Base-by-base conservation (phyloP, 441 rosid species). In the Cnidoscolus chayamansa region DNA sequence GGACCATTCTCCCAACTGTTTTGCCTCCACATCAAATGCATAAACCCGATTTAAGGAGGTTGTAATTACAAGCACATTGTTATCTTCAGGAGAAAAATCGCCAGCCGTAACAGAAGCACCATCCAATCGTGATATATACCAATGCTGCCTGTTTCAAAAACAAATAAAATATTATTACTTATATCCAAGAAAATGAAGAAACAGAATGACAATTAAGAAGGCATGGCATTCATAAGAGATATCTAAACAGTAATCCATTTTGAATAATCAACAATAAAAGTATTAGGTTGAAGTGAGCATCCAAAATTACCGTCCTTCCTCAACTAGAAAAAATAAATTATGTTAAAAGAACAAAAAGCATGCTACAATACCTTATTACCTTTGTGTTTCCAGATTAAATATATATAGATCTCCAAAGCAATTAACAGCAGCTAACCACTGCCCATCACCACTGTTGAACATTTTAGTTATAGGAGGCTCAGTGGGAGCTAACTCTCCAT, bases 71-170 rank as follows among this genome's bases (percentile, higher is more conserved):
- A 93, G 89, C 65, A 88, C 89, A 63, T 81, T 93, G 82, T 74
- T 90, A 49, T 87, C 77, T 71, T 68, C 83, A 54, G 98, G 98
- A 73, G 94, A 86, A 74, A 95, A 93, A 73, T 96, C 99, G 75
- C 87, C 95, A 35, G 99, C 94, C 54, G 98, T 86, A 68, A 95
- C 94, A 67, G 95, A 91, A 73, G 99, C 93, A 69, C 96, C 97
- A 74, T 91, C 90, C 74, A 95, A 80, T 83, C 98, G 90, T 76
- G 95, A 86, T 70, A 91, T 89, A 82, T 91, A 89, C 99, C 99
- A 95, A 58, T 95, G 98, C 78, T 95, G 99, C 86, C 99, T 93
- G 88, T 72, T 76, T 67, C 72, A 79, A 10, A 71, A 60, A 3
- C 25, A 40, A 3, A 35, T 35, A 35, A 40, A 57, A 63, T 25